These are phyloP conservation scores for Epicoccum nigrum DNA, from an alignment of 2,329 filamentous ascomycete species.

Conservation along the genomic window DNA sequence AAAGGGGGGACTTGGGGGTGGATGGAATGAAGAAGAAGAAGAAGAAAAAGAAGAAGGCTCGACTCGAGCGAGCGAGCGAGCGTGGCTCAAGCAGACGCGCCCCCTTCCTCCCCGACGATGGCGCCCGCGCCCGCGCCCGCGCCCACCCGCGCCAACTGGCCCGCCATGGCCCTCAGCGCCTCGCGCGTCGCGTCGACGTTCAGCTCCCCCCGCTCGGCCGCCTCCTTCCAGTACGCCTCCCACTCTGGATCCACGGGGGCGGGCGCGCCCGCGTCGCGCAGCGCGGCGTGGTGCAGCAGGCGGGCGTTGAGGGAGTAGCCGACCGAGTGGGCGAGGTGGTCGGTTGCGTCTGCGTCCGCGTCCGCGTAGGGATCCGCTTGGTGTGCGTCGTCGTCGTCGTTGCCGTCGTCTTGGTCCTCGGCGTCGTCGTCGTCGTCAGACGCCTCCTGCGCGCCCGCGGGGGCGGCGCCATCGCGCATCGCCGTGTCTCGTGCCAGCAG, in stretches of 20 bases:
- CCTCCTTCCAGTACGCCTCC: constrained; percentile 77
- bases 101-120: constrained; percentile 7
- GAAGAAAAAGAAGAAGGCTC: too few relatives aligned
- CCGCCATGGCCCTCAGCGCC: constrained; percentile 39
- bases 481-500: neutral
- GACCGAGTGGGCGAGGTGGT: constrained; percentile 56
- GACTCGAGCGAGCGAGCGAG: neutral
- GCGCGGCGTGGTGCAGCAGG: constrained; percentile 68
- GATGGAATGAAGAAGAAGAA: too few relatives aligned
- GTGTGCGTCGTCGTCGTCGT: too few relatives aligned
- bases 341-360: too few relatives aligned
- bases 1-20: too few relatives aligned
- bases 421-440: constrained; percentile 22
- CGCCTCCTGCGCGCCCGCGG: too few relatives aligned
- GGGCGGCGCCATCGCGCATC: too few relatives aligned
- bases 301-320: constrained; percentile 66
- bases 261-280: constrained; percentile 66
- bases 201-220: constrained; percentile 64
- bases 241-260: constrained; percentile 72
- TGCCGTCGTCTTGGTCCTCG: constrained; percentile 34
- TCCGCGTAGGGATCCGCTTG: too few relatives aligned
- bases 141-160: constrained; percentile 35
- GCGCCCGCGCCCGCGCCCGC: constrained; percentile 22
- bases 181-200: constrained; percentile 43
- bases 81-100: neutral